Base-by-base conservation (phyloP, 345 rosid genomes). In the Salix caprea region DNA sequence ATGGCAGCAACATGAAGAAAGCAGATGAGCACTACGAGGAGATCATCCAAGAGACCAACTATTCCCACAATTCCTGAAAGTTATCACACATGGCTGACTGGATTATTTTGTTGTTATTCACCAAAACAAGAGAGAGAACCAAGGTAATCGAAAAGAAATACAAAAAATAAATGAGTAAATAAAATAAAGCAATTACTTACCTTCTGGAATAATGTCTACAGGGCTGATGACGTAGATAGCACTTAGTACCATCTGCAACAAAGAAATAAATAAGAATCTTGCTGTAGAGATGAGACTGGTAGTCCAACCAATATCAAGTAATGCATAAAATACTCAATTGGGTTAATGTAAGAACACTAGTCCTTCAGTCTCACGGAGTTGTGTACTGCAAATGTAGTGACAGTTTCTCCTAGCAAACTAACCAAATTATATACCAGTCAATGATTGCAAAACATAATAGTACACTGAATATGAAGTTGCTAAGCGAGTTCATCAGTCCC, bases 131-230 rank as follows among this genome's bases (percentile, higher is more conserved):
- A 16, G 11, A 34, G 11, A 5, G 37, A 34, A 7, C 4, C 19
- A 24, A 21, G 7, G 8, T 12, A 15, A 54, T n/a, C 24, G 36
- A 32, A 39, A 15, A 11, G 50, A 44, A 42, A n/a, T 3, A 42
- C 30, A 36, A 46, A 72, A 24, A 16, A 34, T 7, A 36, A 42
- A 30, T 15, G 67, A 74, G 18, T 12, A 65, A 72, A 56, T n/a
- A 44, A 11, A 56, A 30, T 2, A 71, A 52, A 70, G 1, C 24
- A 7, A 69, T 54, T n/a, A 69, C 42, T 39, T 81, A 91, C 99
- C 99, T 93, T 95, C 97, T 12, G 97, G 97, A 81, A 96, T 88
- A 81, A 92, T 81, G 79, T 96, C 98, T 30, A 96, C 77, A n/a
- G 99, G 99, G 81, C 97, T 96, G 77, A 93, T 14, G 24, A 93